Percentiles rank a stretch among this genome's conserved stretches.
Conservation (phyloP, 106 monocot species). For the Dioscorea alata region DNA sequence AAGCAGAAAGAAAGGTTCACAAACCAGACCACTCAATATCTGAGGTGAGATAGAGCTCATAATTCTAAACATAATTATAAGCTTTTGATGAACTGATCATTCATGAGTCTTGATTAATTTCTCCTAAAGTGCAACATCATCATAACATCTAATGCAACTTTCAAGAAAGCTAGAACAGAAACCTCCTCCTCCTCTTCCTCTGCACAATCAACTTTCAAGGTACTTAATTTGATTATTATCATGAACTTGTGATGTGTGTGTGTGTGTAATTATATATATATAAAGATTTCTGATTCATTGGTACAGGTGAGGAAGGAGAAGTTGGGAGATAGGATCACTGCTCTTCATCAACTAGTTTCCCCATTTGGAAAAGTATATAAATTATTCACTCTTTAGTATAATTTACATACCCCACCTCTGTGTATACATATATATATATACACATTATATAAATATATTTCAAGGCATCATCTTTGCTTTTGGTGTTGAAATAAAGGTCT, state of each 20-base stretch:
- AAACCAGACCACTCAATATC: slow-evolving; percentile 48
- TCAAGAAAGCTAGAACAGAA: slow-evolving; percentile 83
- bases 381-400: background rate
- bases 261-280: background rate
- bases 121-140: slow-evolving; percentile 75
- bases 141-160: slow-evolving; percentile 35
- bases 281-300: background rate
- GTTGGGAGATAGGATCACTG: slow-evolving; percentile 83
- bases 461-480: slow-evolving; percentile 4
- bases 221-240: background rate
- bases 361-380: slow-evolving; percentile 89
- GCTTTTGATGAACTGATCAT: background rate
- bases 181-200: slow-evolving; percentile 23
- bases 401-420: background rate
- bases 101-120: background rate
- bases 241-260: background rate
- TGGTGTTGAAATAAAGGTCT: slow-evolving; percentile 21
- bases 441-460: background rate
- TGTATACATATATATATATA: too few species aligned
- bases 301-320: slow-evolving; percentile 92
- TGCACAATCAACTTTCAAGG: slow-evolving; percentile 76
- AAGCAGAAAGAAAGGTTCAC: slow-evolving; percentile 31
- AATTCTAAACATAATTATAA: background rate
- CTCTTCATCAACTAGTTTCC: slow-evolving; percentile 90
- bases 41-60: slow-evolving; percentile 48